Conservation (phyloP, 1,284 basidiomycete species). For the Chalciporus piperatoides region DNA sequence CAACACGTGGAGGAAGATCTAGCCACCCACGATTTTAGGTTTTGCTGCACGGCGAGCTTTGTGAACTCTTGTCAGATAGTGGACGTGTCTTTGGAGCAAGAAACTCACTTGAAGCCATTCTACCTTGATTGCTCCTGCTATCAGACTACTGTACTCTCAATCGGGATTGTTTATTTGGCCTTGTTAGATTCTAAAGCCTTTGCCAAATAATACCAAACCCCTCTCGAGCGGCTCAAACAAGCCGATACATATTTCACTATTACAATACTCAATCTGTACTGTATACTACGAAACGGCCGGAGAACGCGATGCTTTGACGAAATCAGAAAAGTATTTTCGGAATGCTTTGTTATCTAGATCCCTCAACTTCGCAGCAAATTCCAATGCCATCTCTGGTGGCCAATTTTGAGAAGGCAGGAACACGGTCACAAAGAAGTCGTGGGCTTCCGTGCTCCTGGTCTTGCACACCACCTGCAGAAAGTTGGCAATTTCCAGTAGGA, state of each 20-base stretch:
- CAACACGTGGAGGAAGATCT: conserved; percentile 13
- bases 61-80: conserved; percentile 1
- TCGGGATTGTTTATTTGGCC: conserved; percentile 27
- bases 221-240: no score
- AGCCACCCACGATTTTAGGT: conserved; percentile 48
- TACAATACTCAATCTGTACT: conserved; percentile 4
- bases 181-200: conserved; percentile 34
- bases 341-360: conserved; percentile 82
- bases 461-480: conserved; percentile 79
- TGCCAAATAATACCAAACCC: conserved; percentile 28
- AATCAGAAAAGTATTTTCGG: conserved; percentile 86
- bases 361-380: conserved; percentile 76
- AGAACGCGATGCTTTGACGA: conserved; percentile 68
- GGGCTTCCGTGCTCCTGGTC: conserved; percentile 80
- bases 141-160: conserved; percentile 15
- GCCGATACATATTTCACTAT: background rate
- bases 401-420: conserved; percentile 90
- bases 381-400: conserved; percentile 72
- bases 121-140: conserved; percentile 16
- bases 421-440: conserved; percentile 74
- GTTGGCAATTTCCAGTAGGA: conserved; percentile 83
- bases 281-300: conserved; percentile 45
- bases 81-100: background rate
- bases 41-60: conserved; percentile 42
- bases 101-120: conserved; percentile 43